Conservation (phyloP, 116 monocot species). For the Posidonia oceanica region DNA sequence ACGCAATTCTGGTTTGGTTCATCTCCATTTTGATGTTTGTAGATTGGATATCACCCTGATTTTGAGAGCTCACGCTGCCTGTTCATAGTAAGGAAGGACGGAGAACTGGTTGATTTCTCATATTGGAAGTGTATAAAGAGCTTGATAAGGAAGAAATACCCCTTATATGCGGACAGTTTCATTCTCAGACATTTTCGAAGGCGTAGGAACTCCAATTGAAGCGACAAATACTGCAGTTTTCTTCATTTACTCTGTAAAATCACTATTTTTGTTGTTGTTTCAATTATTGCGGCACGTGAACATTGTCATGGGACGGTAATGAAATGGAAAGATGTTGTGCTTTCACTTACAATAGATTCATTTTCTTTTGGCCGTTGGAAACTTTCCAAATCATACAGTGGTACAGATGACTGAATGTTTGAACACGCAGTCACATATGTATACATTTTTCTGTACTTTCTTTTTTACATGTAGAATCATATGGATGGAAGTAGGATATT, state of each 20-base stretch:
- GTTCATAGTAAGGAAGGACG: constrained; percentile 76
- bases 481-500: too few relatives aligned
- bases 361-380: too few relatives aligned
- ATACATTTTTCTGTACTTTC: too few relatives aligned
- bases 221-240: not conserved
- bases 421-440: too few relatives aligned
- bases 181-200: constrained; percentile 80
- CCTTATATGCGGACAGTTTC: constrained; percentile 82
- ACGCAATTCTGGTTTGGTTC: not conserved
- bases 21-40: constrained; percentile 1
- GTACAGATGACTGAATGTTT: too few relatives aligned
- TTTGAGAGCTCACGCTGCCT: constrained; percentile 70
- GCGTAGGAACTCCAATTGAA: constrained; percentile 7
- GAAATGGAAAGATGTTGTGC: not conserved
- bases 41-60: constrained; percentile 88
- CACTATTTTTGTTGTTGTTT: not conserved
- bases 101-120: constrained; percentile 73
- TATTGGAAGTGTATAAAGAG: constrained; percentile 98
- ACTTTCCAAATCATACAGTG: too few relatives aligned
- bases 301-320: not conserved
- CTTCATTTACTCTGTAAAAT: constrained; percentile 12
- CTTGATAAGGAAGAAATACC: constrained; percentile 85
- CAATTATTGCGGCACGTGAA: not conserved
- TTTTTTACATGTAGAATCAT: too few relatives aligned
- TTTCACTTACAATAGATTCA: too few relatives aligned